Percentiles rank a stretch among this genome's conserved stretches.
Conservation (phyloP, 306 rosid genomes). For the Quercus ilex region DNA sequence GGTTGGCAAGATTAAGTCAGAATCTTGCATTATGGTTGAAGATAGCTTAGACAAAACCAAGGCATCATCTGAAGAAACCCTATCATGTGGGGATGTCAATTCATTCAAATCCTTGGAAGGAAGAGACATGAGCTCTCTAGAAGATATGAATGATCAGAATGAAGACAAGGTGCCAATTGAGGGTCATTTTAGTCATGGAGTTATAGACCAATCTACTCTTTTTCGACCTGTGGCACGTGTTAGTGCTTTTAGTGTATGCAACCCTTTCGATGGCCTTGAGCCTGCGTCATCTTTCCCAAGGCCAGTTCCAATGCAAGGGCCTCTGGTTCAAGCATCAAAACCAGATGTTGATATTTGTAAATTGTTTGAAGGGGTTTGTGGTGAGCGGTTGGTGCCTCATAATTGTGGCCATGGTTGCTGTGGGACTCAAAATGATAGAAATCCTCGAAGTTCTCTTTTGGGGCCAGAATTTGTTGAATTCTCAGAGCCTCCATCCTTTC, state of each 20-base stretch:
- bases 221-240: conserved; percentile 72
- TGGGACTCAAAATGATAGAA: conserved; percentile 27
- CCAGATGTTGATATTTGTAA: conserved; percentile 55
- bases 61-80: conserved; percentile 89
- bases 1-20: conserved; percentile 49
- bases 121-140: conserved; percentile 59
- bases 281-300: conserved; percentile 39
- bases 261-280: conserved; percentile 44
- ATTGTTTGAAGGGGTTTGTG: conserved; percentile 48
- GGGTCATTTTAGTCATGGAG: conserved; percentile 40
- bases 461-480: conserved; percentile 91
- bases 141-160: conserved; percentile 44
- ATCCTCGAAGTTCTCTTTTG: conserved; percentile 45
- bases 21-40: conserved; percentile 46
- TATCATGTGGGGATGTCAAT: conserved; percentile 74
- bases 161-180: conserved; percentile 44
- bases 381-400: conserved; percentile 54
- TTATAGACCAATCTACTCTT: conserved; percentile 60
- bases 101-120: conserved; percentile 74
- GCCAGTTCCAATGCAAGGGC: conserved; percentile 64
- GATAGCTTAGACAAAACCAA: conserved; percentile 83
- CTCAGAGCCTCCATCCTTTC: conserved; percentile 67
- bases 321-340: conserved; percentile 50
- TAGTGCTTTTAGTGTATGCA: conserved; percentile 78
- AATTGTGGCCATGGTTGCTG: conserved; percentile 88